phyloP scores from a whole-genome alignment of 1,284 basidiomycete species.

The Tremellales sp. region DNA sequence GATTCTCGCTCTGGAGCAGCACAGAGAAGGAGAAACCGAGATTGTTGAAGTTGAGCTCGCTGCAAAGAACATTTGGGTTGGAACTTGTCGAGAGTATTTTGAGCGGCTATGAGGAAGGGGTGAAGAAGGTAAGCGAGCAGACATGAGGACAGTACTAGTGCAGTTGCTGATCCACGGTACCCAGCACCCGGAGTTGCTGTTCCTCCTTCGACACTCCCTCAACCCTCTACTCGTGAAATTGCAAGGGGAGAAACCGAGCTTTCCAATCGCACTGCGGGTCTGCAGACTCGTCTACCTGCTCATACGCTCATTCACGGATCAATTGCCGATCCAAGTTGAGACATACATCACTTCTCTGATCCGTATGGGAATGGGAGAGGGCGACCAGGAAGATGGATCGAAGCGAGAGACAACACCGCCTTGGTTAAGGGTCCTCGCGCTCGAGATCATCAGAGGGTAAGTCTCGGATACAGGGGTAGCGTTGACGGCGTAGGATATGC shows the following conservation, averaged over 20 bases:
- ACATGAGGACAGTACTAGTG: not conserved
- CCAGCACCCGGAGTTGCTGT: slow-evolving; percentile 75
- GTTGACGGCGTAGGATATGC: slow-evolving; percentile 57
- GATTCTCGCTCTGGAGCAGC: slow-evolving; percentile 30
- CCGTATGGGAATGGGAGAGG: slow-evolving; percentile 68
- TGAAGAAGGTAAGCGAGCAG: slow-evolving; percentile 61
- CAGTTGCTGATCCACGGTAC: not conserved
- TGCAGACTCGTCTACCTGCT: slow-evolving; percentile 90
- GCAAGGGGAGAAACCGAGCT: slow-evolving; percentile 74
- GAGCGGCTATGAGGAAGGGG: slow-evolving; percentile 86
- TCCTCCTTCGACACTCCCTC: slow-evolving; percentile 79
- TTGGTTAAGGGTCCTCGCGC: slow-evolving; percentile 85
- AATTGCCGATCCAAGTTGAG: slow-evolving; percentile 75
- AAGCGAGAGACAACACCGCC: slow-evolving; percentile 51
- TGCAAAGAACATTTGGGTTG: slow-evolving; percentile 90
- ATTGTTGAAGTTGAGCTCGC: slow-evolving; percentile 75
- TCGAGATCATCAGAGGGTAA: slow-evolving; percentile 85
- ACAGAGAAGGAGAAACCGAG: slow-evolving; percentile 62
- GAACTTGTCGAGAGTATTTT: slow-evolving; percentile 96
- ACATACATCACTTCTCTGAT: slow-evolving; percentile 80
- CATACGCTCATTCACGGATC: slow-evolving; percentile 81
- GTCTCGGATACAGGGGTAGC: slow-evolving; percentile 10
- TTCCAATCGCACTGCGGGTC: slow-evolving; percentile 83
- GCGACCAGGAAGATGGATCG: slow-evolving; percentile 24
- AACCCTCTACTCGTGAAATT: slow-evolving; percentile 84